phyloP scores from a whole-genome alignment of 495 filamentous ascomycete genomes.

The Aspergillus homomorphus region DNA sequence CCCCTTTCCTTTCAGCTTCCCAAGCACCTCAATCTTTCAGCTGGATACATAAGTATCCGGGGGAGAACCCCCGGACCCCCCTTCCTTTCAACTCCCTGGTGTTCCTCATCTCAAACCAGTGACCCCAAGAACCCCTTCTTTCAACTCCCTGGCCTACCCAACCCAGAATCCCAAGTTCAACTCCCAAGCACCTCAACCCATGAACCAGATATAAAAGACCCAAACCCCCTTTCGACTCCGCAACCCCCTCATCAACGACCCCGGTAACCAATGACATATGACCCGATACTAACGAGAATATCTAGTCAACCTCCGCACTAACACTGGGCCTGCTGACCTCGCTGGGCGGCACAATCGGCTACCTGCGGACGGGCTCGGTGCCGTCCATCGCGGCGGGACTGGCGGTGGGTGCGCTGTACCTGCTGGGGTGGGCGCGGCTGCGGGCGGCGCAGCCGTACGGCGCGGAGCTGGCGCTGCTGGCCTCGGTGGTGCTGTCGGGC shows the following conservation, averaged over 20 bases:
- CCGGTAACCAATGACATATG: too few species aligned
- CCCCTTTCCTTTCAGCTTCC: too few species aligned
- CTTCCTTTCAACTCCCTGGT: too few species aligned
- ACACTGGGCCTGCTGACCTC: conserved; percentile 79
- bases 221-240: too few species aligned
- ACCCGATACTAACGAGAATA: too few species aligned
- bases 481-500: conserved; percentile 76
- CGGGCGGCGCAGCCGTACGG: conserved; percentile 61
- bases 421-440: conserved; percentile 44
- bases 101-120: too few species aligned
- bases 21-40: too few species aligned
- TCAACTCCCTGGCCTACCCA: not conserved
- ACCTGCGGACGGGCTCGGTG: conserved; percentile 73
- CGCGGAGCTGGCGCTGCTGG: conserved; percentile 71
- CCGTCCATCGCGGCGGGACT: conserved; percentile 82
- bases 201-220: conserved; percentile 4
- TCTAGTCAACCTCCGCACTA: conserved; percentile 55
- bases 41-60: too few species aligned
- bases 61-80: too few species aligned
- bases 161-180: not conserved
- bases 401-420: conserved; percentile 65
- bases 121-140: too few species aligned
- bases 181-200: not conserved
- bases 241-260: too few species aligned
- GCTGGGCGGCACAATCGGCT: conserved; percentile 82